Conservation (phyloP, 2,329 filamentous ascomycete species). For the Fusarium buharicum region DNA sequence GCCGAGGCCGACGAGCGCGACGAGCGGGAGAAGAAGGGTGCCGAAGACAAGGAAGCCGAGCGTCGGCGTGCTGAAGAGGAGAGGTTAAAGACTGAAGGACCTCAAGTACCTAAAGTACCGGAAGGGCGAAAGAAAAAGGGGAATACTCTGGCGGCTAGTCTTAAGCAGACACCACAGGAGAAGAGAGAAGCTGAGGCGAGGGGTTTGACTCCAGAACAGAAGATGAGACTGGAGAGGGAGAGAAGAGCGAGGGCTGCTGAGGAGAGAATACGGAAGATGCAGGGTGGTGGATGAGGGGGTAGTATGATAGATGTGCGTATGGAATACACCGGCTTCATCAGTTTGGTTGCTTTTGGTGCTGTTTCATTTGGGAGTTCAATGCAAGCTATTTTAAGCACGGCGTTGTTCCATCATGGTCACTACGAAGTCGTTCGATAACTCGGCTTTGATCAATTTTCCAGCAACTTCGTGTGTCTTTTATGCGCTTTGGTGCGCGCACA, state of each 20-base stretch:
- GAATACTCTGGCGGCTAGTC: constrained; percentile 62
- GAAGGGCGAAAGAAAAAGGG: constrained; percentile 61
- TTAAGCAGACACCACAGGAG: constrained; percentile 81
- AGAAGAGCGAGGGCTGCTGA: constrained; percentile 90
- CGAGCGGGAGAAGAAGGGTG: constrained; percentile 75
- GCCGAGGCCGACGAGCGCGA: constrained; percentile 76
- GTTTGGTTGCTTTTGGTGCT: too few species aligned
- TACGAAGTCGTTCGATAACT: too few species aligned
- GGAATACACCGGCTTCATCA: not conserved
- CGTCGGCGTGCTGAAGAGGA: constrained; percentile 80
- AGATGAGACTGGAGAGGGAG: constrained; percentile 85
- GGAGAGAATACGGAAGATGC: constrained; percentile 78
- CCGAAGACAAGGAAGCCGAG: constrained; percentile 73
- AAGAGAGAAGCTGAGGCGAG: constrained; percentile 83
- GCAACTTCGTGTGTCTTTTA: too few species aligned
- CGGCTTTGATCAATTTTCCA: too few species aligned
- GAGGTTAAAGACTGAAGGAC: constrained; percentile 73
- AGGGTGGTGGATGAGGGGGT: constrained; percentile 33
- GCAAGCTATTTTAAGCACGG: too few species aligned
- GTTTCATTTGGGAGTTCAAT: too few species aligned
- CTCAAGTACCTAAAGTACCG: constrained; percentile 64
- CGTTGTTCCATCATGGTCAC: too few species aligned
- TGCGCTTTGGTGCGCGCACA: too few species aligned
- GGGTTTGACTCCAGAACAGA: constrained; percentile 89
- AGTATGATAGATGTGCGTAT: not conserved